Conservation (phyloP, 2,329 filamentous ascomycete species). For the Pseudogymnoascus sp. region DNA sequence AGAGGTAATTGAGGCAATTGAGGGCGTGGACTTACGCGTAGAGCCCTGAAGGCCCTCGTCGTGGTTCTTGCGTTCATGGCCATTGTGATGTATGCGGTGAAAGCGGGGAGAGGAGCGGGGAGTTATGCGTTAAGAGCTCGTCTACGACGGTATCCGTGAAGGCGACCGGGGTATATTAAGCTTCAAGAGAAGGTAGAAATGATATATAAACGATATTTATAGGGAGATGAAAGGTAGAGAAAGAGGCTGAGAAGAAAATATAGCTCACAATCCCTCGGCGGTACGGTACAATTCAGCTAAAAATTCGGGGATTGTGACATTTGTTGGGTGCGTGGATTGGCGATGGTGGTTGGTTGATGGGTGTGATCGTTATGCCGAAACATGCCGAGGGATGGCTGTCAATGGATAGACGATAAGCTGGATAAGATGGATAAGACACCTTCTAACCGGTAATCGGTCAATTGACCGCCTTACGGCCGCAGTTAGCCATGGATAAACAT, state of each 20-base stretch:
- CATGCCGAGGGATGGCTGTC: not conserved
- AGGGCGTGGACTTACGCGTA: conserved; percentile 45
- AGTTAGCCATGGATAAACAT: not conserved
- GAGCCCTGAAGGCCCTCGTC: conserved; percentile 51
- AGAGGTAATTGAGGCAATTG: conserved; percentile 10
- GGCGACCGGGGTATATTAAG: not conserved
- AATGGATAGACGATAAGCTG: not conserved
- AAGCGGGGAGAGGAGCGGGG: conserved; percentile 19
- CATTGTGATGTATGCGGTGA: conserved; percentile 38
- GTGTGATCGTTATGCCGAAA: not conserved
- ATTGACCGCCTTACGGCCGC: not conserved
- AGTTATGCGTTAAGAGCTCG: not conserved
- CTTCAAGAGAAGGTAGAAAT: not conserved
- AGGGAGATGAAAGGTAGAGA: not conserved
- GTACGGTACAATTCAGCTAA: not conserved
- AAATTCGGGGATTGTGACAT: not conserved
- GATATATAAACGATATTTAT: not conserved
- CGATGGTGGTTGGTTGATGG: not conserved
- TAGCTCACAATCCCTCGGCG: not conserved
- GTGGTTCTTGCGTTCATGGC: conserved; percentile 55
- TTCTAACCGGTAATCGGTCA: not conserved
- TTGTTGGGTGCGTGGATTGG: not conserved
- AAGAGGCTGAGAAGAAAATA: not conserved
- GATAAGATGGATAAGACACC: not conserved
- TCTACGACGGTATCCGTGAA: not conserved